phyloP scores from a whole-genome alignment of 768 basidiomycete species.

The Pisolithus orientalis region DNA sequence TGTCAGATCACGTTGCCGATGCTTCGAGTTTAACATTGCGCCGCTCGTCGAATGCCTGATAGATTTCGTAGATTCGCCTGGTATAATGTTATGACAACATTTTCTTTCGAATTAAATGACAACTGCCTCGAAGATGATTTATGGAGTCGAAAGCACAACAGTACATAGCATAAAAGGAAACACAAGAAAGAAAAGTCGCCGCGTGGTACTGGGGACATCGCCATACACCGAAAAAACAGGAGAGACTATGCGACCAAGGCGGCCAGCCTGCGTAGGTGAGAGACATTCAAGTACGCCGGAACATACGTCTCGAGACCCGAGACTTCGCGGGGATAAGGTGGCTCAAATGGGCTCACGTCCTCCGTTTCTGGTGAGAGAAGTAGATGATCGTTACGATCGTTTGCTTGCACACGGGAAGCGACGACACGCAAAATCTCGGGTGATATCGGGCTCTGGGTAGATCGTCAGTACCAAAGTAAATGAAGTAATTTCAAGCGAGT shows the following conservation, averaged over 20 bases:
- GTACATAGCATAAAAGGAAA: conserved; percentile 16
- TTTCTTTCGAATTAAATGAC: neutral
- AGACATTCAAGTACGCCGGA: conserved; percentile 85
- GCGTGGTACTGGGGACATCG: neutral
- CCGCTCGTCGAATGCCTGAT: neutral
- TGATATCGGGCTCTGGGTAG: conserved; percentile 82
- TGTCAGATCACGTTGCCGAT: conserved; percentile 50
- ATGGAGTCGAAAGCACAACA: conserved; percentile 12
- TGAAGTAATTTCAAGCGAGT: neutral
- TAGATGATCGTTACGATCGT: conserved; percentile 95
- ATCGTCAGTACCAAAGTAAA: conserved; percentile 1
- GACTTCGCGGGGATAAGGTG: conserved; percentile 91
- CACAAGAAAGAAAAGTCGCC: conserved; percentile 4
- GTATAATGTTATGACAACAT: neutral
- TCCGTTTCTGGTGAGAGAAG: conserved; percentile 94
- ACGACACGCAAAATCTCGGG: conserved; percentile 96
- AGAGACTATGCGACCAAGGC: conserved; percentile 66
- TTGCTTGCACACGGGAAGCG: conserved; percentile 89
- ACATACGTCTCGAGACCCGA: conserved; percentile 96
- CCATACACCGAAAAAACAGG: neutral
- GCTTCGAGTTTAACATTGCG: conserved; percentile 30
- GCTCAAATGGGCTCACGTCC: conserved; percentile 93
- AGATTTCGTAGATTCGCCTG: neutral
- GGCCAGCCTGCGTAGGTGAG: conserved; percentile 82
- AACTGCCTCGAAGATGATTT: conserved; percentile 1